Conservation (phyloP, 192 early-diverging fungal genomes). For the Martensiomyces pterosporus region DNA sequence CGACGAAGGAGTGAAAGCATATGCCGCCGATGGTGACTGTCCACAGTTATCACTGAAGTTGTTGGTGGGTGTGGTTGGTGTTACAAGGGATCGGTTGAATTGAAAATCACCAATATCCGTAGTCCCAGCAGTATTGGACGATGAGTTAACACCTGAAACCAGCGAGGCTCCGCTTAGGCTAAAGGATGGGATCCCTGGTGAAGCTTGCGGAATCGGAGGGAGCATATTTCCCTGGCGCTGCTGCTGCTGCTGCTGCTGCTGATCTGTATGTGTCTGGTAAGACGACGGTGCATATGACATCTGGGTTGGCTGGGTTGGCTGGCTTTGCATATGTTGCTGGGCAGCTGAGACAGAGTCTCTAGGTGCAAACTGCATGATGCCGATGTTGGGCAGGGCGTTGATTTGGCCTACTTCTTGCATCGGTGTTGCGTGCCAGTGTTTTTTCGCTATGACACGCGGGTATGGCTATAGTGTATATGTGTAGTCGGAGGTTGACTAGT, state of each 20-base stretch:
- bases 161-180: neutral
- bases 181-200: conserved; percentile 1
- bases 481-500: too few relatives aligned
- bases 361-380: neutral
- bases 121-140: neutral
- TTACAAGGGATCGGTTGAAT: neutral
- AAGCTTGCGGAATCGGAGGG: neutral
- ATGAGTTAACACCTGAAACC: neutral
- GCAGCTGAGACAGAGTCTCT: neutral
- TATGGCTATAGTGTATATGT: too few relatives aligned
- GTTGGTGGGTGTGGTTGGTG: neutral
- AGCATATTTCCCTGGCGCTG: conserved; percentile 1
- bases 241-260: conserved; percentile 5
- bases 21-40: conserved; percentile 1
- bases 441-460: too few relatives aligned
- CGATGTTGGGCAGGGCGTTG: conserved; percentile 4
- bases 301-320: neutral
- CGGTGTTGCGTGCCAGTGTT: too few relatives aligned
- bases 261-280: neutral
- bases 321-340: conserved; percentile 1
- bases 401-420: neutral
- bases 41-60: too few relatives aligned
- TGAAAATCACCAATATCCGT: neutral
- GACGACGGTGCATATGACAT: neutral
- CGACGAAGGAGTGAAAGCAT: conserved; percentile 4